Evolutionary conservation across 306 rosid species (phyloP).

Genomic region (Prunus mira): DNA sequence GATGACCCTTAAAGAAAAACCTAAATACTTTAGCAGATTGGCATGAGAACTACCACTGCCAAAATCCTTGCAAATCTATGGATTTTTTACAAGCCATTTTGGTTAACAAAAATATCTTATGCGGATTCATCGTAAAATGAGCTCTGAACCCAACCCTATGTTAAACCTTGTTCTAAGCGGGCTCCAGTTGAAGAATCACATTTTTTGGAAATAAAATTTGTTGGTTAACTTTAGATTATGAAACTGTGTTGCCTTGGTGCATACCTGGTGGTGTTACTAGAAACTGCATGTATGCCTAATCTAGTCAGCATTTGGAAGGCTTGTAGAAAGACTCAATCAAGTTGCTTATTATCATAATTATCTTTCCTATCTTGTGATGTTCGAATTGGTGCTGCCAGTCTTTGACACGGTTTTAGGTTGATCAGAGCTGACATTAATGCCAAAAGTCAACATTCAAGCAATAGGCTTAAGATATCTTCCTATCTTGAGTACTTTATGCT

Average conservation of each 20-base stretch:
- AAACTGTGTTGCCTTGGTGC: neutral
- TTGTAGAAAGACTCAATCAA: conserved; percentile 1
- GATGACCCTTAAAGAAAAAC: neutral
- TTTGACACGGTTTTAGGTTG: neutral
- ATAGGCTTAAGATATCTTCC: neutral
- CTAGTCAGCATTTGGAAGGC: neutral
- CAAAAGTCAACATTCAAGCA: neutral
- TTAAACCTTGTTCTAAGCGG: neutral
- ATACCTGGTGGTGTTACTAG: neutral
- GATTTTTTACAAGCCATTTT: neutral
- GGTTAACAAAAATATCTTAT: neutral
- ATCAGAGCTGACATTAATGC: neutral
- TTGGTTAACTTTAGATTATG: neutral
- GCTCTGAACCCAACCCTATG: neutral
- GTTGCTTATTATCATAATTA: neutral
- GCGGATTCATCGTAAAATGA: neutral
- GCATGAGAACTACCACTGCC: neutral
- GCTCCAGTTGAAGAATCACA: neutral
- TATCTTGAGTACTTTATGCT: neutral
- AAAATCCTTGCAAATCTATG: neutral
- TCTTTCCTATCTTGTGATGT: neutral
- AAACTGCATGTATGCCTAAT: neutral
- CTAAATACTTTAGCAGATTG: neutral
- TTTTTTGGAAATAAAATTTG: neutral
- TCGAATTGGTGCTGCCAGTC: neutral